These are phyloP conservation scores for Anthostomella pinea DNA, from an alignment of 2,329 filamentous ascomycete genomes.

Conservation along the genomic window DNA sequence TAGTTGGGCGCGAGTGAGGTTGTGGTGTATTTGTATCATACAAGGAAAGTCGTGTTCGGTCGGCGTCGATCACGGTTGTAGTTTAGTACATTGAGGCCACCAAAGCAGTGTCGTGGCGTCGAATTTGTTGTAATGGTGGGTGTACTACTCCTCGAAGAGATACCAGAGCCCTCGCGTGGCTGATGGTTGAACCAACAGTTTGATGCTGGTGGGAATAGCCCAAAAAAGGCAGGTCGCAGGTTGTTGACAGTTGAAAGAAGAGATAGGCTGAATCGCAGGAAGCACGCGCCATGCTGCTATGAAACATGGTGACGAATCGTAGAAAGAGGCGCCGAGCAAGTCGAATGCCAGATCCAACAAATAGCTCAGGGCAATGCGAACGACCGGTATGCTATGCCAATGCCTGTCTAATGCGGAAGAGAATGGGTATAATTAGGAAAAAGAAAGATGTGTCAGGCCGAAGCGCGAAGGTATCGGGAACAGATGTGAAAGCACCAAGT, in stretches of 20 bases:
- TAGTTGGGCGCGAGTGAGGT: constrained; percentile 5
- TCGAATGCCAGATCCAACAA: constrained; percentile 32
- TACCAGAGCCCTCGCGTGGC: too few relatives aligned
- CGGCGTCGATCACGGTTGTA: constrained; percentile 15
- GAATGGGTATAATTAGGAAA: constrained; percentile 28
- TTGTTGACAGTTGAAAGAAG: too few relatives aligned
- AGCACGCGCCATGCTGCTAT: constrained; percentile 26
- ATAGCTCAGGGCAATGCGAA: constrained; percentile 28
- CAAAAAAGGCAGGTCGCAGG: too few relatives aligned
- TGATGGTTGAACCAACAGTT: too few relatives aligned
- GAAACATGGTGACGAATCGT: constrained; percentile 15
- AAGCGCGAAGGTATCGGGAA: background rate
- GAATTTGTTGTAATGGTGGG: too few relatives aligned
- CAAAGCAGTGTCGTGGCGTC: constrained; percentile 15
- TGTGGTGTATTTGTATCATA: constrained; percentile 17
- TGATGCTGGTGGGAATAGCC: too few relatives aligned
- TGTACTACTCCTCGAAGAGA: too few relatives aligned
- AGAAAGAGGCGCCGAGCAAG: constrained; percentile 20
- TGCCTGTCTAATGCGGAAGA: constrained; percentile 30
- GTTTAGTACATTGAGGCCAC: constrained; percentile 13
- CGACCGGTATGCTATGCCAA: constrained; percentile 31
- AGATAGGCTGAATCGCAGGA: constrained; percentile 12
- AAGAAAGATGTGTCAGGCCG: constrained; percentile 9
- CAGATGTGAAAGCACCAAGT: too few relatives aligned
- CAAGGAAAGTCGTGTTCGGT: constrained; percentile 23